A percentile compares a stretch with the other conserved stretches of the same genome.
Evolutionary conservation across 225 moss, liverwort and hornwort genomes (phyloP).

Genomic region (Pleurozium schreberi): DNA sequence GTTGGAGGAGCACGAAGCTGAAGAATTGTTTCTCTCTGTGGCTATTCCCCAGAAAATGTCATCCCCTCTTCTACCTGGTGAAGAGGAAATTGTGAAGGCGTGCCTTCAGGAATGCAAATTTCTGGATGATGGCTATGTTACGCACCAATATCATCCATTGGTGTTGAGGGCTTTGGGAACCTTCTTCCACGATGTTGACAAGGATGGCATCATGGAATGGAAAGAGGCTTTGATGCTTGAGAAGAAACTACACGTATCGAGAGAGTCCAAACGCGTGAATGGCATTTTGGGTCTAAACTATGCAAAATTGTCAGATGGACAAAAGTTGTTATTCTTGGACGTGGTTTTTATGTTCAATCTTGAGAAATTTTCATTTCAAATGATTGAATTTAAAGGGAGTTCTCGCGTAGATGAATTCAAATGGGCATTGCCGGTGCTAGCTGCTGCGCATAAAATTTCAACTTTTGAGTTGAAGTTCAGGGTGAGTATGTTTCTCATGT

Average conservation of each 20-base stretch:
- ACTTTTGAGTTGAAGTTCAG: fast-evolving
- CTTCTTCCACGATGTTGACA: neutral
- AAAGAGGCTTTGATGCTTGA: neutral
- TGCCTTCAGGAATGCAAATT: neutral
- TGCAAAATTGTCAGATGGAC: neutral
- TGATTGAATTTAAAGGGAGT: fast-evolving
- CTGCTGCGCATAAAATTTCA: neutral
- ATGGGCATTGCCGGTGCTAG: neutral
- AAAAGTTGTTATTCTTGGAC: neutral
- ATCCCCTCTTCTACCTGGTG: neutral
- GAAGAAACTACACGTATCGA: neutral
- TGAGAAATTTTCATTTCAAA: fast-evolving
- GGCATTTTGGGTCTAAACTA: neutral
- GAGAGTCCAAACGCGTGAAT: neutral
- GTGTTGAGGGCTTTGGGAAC: neutral
- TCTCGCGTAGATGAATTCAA: fast-evolving
- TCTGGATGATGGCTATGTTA: neutral
- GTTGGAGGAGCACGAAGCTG: neutral
- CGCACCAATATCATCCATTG: neutral
- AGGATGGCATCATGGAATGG: neutral
- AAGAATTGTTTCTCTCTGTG: neutral
- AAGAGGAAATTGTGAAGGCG: neutral
- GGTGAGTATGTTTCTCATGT: neutral
- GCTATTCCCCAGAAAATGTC: neutral
- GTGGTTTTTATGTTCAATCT: neutral